Conservation (phyloP, 2,329 filamentous ascomycete genomes). For the Nemania bipapillata region DNA sequence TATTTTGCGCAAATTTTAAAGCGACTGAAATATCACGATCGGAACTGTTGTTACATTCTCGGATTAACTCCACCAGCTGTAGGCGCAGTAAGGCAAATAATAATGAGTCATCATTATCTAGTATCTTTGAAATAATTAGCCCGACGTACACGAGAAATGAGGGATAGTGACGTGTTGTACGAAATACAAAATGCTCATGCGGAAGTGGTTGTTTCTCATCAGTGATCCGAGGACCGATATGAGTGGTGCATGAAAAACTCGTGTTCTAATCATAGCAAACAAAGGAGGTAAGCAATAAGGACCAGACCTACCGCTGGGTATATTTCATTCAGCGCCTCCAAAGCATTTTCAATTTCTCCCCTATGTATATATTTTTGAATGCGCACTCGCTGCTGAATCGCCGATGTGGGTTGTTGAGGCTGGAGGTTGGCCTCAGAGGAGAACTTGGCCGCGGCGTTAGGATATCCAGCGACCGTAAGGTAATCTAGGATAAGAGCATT, state of each 20-base stretch:
- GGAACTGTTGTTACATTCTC: conserved; percentile 72
- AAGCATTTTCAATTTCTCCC: conserved; percentile 86
- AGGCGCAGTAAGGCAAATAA: conserved; percentile 91
- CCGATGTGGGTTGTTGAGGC: conserved; percentile 75
- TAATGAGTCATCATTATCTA: conserved; percentile 82
- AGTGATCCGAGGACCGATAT: conserved; percentile 84
- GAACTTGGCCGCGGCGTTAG: conserved; percentile 90
- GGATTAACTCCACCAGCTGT: conserved; percentile 93
- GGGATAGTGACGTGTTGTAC: neutral
- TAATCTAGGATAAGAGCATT: conserved; percentile 97
- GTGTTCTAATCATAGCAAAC: conserved; percentile 85
- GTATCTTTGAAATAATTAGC: conserved; percentile 69
- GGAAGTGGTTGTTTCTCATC: conserved; percentile 85
- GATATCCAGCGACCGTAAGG: conserved; percentile 93
- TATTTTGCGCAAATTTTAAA: conserved; percentile 84
- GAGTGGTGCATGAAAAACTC: conserved; percentile 99
- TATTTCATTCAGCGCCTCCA: conserved; percentile 86
- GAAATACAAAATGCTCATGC: conserved; percentile 69
- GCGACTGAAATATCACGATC: conserved; percentile 81
- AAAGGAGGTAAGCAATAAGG: conserved; percentile 14
- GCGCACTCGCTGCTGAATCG: conserved; percentile 80
- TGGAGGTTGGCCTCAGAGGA: conserved; percentile 90
- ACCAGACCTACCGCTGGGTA: conserved; percentile 81
- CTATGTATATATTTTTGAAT: conserved; percentile 87
- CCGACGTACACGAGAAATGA: neutral